Percentiles rank a stretch among this genome's conserved stretches.
These are phyloP conservation scores for Tricholoma sp. DNA, from an alignment of 768 basidiomycete species.

Conservation along the genomic window DNA sequence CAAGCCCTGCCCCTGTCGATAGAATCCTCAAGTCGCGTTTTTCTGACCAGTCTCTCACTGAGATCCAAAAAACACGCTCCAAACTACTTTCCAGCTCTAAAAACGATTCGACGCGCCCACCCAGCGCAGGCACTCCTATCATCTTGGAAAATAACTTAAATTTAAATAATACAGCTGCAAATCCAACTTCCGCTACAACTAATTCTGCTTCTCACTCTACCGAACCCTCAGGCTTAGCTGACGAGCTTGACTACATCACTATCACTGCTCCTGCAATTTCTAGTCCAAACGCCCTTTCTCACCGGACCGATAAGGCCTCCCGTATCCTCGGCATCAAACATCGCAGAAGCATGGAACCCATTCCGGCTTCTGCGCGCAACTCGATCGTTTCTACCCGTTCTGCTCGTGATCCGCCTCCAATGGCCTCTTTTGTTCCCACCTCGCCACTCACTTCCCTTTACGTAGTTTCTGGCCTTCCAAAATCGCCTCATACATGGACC, in stretches of 20 bases:
- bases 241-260: slow-evolving; percentile 74
- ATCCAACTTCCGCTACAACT: slow-evolving; percentile 19
- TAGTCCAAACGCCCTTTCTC: slow-evolving; percentile 30
- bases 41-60: slow-evolving; percentile 43
- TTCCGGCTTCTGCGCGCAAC: slow-evolving; percentile 69
- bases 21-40: slow-evolving; percentile 42
- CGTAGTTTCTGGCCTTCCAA: slow-evolving; percentile 84
- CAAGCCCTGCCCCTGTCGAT: slow-evolving; percentile 33
- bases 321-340: slow-evolving; percentile 73
- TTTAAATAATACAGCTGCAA: slow-evolving; percentile 19
- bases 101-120: slow-evolving; percentile 24
- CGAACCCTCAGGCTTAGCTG: slow-evolving; percentile 46
- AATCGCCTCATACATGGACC: slow-evolving; percentile 87
- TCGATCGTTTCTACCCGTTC: slow-evolving; percentile 77
- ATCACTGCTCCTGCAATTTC: slow-evolving; percentile 27
- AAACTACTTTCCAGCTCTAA: slow-evolving; percentile 24
- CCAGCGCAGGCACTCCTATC: slow-evolving; percentile 41
- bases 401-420: slow-evolving; percentile 48
- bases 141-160: slow-evolving; percentile 31
- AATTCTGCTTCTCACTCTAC: slow-evolving; percentile 25
- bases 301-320: slow-evolving; percentile 68
- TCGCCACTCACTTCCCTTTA: slow-evolving; percentile 79
- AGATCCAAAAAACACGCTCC: slow-evolving; percentile 26
- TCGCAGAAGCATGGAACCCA: slow-evolving; percentile 78
- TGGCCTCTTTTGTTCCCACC: slow-evolving; percentile 61